Conservation (phyloP, 139 green algal genomes). For the Haematococcus lacustris region DNA sequence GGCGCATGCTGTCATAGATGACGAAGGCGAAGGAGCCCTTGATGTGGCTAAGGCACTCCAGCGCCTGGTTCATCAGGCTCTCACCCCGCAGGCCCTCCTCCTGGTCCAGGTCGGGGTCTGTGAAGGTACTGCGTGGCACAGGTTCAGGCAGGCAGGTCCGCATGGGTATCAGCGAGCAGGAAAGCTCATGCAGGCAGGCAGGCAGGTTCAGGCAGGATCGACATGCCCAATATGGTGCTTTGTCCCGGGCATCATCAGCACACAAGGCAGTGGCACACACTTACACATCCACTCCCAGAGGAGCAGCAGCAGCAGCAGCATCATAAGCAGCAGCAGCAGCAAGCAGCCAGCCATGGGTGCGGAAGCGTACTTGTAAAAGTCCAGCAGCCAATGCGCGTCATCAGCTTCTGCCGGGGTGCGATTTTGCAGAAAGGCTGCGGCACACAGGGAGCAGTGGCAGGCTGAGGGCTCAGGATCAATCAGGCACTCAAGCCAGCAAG, state of each 20-base stretch:
- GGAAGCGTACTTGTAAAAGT: conserved; percentile 48
- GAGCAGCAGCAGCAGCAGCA: not conserved
- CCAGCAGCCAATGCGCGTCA: conserved; percentile 58
- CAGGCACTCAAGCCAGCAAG: not conserved
- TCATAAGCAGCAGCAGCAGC: not conserved
- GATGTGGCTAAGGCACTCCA: conserved; percentile 43
- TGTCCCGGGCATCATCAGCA: no score
- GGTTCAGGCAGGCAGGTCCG: not conserved
- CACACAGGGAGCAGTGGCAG: not conserved
- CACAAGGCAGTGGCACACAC: no score
- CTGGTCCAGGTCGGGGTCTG: conserved; percentile 2
- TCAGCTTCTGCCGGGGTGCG: not conserved
- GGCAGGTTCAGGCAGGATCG: no score
- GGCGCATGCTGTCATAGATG: conserved; percentile 46
- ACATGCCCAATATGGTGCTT: no score
- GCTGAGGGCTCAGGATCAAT: not conserved
- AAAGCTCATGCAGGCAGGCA: not conserved
- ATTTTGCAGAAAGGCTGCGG: not conserved
- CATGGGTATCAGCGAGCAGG: conserved; percentile 10
- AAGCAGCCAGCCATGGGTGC: not conserved
- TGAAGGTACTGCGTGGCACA: conserved; percentile 16
- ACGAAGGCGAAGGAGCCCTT: conserved; percentile 60
- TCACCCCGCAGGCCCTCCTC: not conserved
- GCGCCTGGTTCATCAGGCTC: conserved; percentile 22
- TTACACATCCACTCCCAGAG: not conserved